Conservation (phyloP, 352 stramenopile species). For the Phytophthora ohioensis region DNA sequence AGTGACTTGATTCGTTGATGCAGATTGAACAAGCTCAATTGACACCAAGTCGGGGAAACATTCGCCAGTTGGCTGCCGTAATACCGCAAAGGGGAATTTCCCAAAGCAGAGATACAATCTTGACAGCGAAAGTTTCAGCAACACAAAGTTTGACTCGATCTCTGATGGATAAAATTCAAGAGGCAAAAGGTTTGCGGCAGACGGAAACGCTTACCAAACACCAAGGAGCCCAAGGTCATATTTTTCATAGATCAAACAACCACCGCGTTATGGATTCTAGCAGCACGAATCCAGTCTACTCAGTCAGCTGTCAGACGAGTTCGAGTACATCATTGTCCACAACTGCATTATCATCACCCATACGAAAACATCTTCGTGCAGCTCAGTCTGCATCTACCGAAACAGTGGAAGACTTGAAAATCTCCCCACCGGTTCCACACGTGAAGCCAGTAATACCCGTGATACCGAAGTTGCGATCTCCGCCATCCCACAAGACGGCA, state of each 20-base stretch:
- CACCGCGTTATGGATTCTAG: not conserved
- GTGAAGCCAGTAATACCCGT: conserved; percentile 32
- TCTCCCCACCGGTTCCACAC: conserved; percentile 26
- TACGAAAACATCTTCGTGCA: not conserved
- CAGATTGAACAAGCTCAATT: conserved; percentile 22
- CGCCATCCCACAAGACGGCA: not conserved
- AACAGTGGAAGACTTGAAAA: not conserved
- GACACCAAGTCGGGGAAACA: not conserved
- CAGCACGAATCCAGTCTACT: not conserved
- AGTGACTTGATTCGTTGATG: not conserved
- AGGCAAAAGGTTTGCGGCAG: conserved; percentile 44
- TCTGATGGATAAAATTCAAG: conserved; percentile 50
- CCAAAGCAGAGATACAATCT: not conserved
- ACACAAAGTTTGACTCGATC: conserved; percentile 28
- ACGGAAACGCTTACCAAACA: not conserved
- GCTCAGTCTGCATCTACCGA: not conserved
- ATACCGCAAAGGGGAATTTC: not conserved
- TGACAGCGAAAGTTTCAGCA: not conserved
- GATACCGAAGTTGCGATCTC: conserved; percentile 7
- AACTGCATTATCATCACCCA: not conserved
- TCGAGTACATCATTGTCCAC: not conserved
- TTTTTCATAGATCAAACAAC: conserved; percentile 1
- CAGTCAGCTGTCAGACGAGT: not conserved
- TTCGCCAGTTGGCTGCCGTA: not conserved
- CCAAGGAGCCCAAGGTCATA: not conserved